These are phyloP conservation scores for Cyamopsis tetragonoloba DNA, from an alignment of 306 rosid species.

Conservation along the genomic window DNA sequence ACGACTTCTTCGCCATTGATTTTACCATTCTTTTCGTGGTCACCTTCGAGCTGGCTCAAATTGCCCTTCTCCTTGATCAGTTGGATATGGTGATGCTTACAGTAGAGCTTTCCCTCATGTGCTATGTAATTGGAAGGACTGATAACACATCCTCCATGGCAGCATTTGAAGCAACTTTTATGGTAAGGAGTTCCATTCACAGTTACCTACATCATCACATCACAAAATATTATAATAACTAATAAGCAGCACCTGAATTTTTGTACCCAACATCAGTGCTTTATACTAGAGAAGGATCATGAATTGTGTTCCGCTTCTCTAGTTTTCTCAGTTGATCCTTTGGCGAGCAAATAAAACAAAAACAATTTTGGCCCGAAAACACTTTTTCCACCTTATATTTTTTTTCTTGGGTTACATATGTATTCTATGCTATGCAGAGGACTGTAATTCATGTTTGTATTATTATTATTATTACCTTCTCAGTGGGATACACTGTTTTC, in stretches of 20 bases:
- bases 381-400: no score
- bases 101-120: constrained; percentile 93
- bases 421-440: no score
- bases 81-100: constrained; percentile 93
- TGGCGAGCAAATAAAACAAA: no score
- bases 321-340: no score
- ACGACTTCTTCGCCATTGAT: constrained; percentile 48
- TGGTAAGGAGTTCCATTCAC: constrained; percentile 98
- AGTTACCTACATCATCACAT: constrained; percentile 48
- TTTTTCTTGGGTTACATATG: no score
- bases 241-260: background rate
- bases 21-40: constrained; percentile 48
- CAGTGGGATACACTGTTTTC: constrained; percentile 91
- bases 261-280: background rate
- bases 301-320: background rate
- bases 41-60: constrained; percentile 97
- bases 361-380: no score
- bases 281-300: background rate
- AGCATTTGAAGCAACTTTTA: constrained; percentile 93
- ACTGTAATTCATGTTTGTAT: no score
- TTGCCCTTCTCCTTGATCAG: constrained; percentile 95
- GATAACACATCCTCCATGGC: constrained; percentile 94
- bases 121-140: constrained; percentile 98
- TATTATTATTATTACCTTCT: constrained; percentile 75
- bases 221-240: constrained; percentile 16